Percentiles rank a stretch among this genome's conserved stretches.
phyloP scores from a whole-genome alignment of 345 rosid genomes.

The Eucalyptus viminalis region DNA sequence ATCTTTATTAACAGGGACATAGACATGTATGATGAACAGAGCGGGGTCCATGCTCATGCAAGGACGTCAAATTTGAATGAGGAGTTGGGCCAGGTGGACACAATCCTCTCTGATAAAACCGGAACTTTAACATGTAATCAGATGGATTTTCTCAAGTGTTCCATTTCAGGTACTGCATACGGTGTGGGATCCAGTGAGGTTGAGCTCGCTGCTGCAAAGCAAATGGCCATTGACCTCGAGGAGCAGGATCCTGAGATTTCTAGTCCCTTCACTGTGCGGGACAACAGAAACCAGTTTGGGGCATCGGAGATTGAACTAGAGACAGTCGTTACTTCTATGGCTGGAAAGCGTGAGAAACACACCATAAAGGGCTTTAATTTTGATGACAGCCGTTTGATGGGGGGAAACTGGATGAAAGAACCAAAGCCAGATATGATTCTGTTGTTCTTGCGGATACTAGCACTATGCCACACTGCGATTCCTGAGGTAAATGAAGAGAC shows the following conservation, averaged over 20 bases:
- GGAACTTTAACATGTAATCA: conserved; percentile 99
- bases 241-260: conserved; percentile 15
- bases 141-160: conserved; percentile 97
- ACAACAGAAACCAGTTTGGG: not conserved
- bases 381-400: conserved; percentile 70
- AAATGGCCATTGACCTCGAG: conserved; percentile 77
- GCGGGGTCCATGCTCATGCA: conserved; percentile 77
- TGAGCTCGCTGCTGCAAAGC: conserved; percentile 84
- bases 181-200: conserved; percentile 81
- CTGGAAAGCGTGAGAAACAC: conserved; percentile 25
- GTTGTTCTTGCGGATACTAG: conserved; percentile 68
- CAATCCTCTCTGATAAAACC: conserved; percentile 94
- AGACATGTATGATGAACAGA: conserved; percentile 82
- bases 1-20: conserved; percentile 80
- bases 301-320: conserved; percentile 68
- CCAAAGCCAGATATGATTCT: conserved; percentile 44
- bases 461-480: conserved; percentile 91
- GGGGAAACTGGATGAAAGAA: conserved; percentile 82
- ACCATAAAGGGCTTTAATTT: conserved; percentile 81
- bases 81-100: conserved; percentile 97
- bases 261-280: not conserved
- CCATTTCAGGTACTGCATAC: conserved; percentile 80
- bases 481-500: conserved; percentile 84
- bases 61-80: conserved; percentile 95
- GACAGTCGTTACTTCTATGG: conserved; percentile 33